These are phyloP conservation scores for Psidium friedrichsthalianum DNA, from an alignment of 345 rosid species.

Conservation along the genomic window DNA sequence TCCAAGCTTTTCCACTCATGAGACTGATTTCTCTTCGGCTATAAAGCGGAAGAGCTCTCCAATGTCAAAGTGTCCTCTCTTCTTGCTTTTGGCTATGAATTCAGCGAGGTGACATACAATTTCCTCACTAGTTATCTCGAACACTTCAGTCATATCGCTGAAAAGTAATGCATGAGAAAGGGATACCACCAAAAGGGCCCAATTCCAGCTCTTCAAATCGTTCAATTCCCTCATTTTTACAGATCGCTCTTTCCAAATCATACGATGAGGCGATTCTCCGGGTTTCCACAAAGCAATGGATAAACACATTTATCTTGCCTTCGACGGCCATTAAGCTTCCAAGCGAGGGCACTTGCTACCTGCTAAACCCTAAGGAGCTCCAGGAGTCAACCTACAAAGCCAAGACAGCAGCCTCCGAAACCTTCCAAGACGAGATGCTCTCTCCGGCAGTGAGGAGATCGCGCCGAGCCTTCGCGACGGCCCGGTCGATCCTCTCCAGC, in stretches of 20 bases:
- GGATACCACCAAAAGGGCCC: slow-evolving; percentile 70
- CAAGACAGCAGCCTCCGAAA: slow-evolving; percentile 26
- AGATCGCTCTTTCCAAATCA: slow-evolving; percentile 69
- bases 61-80: slow-evolving; percentile 21
- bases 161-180: slow-evolving; percentile 56
- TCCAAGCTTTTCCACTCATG: slow-evolving; percentile 59
- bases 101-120: slow-evolving; percentile 39
- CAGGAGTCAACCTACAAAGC: slow-evolving; percentile 52
- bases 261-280: slow-evolving; percentile 52
- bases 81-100: slow-evolving; percentile 18
- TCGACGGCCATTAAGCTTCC: slow-evolving; percentile 44
- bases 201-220: slow-evolving; percentile 53
- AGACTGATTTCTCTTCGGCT: slow-evolving; percentile 39
- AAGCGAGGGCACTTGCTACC: slow-evolving; percentile 56
- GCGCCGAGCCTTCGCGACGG: slow-evolving; percentile 32
- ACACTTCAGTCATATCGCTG: slow-evolving; percentile 25
- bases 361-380: slow-evolving; percentile 49
- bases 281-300: slow-evolving; percentile 72
- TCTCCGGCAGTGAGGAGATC: slow-evolving; percentile 27
- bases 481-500: slow-evolving; percentile 20
- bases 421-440: slow-evolving; percentile 48
- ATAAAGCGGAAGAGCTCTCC: slow-evolving; percentile 63
- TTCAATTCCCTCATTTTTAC: slow-evolving; percentile 56
- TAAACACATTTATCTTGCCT: slow-evolving; percentile 77
- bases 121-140: slow-evolving; percentile 55